Base-by-base conservation (phyloP, 1,284 basidiomycete genomes). In the Leccinum angustisporum region DNA sequence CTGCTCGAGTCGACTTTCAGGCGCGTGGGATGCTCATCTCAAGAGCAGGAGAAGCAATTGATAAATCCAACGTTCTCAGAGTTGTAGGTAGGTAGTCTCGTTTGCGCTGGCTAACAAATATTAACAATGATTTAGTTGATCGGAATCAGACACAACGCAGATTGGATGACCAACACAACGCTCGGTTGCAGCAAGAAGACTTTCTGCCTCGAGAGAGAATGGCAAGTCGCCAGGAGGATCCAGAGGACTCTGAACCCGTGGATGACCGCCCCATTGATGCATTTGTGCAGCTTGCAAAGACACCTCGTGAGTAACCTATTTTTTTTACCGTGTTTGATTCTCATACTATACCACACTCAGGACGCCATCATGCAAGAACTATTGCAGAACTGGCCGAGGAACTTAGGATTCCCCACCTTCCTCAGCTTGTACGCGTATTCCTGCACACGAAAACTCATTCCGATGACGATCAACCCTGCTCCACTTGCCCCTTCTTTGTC, bases 391-490 rank as follows among this genome's bases (percentile, higher is more conserved):
- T 64, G 0, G 58, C 60, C 3, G 31, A n/a, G 0, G 58, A 65
- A 25, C 54, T 65, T 1, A 14, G 2, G 1, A 34, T 65, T 2
- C 36, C 59, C 9, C n/a, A 56, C 5, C 50, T 65, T 1, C 34
- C 54, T 13, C 27, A 33, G 0, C 31, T 64, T 14, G 34, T 62
- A 2, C 10, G n/a, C 0, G 7, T 8, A 13, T 76, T 74, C 55
- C 65, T 77, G 3, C 67, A 62, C 38, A 62, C 65, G 5, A 68
- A 72, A 43, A 40, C 5, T 6, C 38, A 40, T 10, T 14, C 38
- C 0, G 38, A 40, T 5, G 8, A 40, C 16, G 38, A 40, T 10
- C 38, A 40, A 40, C 38, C 16, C 2, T 40, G 38, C 5, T 11
- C 5, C 5, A 40, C 38, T 6, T 46, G 46, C 14, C 61, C 61